phyloP scores from a whole-genome alignment of 73 alveolate genomes.

The Blepharisma japonicum region DNA sequence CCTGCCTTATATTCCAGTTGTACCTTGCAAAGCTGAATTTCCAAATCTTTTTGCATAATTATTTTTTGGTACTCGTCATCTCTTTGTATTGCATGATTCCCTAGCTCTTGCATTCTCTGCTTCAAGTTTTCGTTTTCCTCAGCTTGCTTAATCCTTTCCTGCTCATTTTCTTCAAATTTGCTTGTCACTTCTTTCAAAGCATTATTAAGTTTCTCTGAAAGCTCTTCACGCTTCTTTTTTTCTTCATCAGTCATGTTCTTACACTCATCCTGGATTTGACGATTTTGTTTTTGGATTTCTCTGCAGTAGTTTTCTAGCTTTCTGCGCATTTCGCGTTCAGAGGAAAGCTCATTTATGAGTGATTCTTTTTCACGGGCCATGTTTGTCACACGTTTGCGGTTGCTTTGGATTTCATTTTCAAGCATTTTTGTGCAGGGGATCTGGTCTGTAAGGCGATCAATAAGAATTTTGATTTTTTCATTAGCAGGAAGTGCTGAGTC shows the following conservation, averaged over 20 bases:
- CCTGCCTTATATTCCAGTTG: constrained; percentile 22
- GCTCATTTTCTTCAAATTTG: constrained; percentile 14
- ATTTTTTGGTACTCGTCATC: constrained; percentile 17
- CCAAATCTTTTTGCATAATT: constrained; percentile 9
- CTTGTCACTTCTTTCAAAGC: background rate
- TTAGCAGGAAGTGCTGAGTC: too few species aligned
- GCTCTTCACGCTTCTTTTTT: background rate
- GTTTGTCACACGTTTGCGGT: constrained; percentile 9
- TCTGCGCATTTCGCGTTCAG: background rate
- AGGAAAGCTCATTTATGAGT: background rate
- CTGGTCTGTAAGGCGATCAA: background rate
- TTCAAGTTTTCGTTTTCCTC: background rate
- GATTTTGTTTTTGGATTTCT: background rate
- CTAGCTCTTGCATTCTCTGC: background rate
- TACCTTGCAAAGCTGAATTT: background rate
- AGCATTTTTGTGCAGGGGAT: background rate
- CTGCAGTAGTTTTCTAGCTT: constrained; percentile 16
- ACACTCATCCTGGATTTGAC: background rate
- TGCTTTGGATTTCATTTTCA: constrained; percentile 10
- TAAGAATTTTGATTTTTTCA: too few species aligned
- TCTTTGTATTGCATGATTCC: constrained; percentile 2
- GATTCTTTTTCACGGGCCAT: background rate
- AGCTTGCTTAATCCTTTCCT: background rate
- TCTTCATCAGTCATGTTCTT: background rate
- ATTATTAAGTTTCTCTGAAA: constrained; percentile 1